A percentile compares a stretch with the other conserved stretches of the same genome.
phyloP scores from a whole-genome alignment of 257 asterid species.

The Eucommia ulmoides region DNA sequence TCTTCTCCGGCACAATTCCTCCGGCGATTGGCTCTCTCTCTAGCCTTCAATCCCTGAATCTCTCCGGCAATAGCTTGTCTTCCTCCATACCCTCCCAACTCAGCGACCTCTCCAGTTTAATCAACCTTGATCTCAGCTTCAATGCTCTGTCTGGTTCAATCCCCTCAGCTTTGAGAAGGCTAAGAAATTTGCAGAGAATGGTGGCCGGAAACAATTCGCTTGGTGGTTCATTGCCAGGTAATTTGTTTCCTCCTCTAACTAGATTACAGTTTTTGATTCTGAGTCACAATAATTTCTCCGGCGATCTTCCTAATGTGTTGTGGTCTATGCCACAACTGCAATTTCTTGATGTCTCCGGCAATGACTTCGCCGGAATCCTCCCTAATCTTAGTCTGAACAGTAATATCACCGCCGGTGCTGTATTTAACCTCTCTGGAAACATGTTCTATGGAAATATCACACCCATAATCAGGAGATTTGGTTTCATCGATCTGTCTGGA shows the following conservation, averaged over 20 bases:
- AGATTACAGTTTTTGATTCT: conserved; percentile 40
- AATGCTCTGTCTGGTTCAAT: conserved; percentile 49
- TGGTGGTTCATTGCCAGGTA: conserved; percentile 44
- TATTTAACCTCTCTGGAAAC: conserved; percentile 55
- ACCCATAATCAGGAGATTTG: conserved; percentile 35
- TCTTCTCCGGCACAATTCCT: conserved; percentile 54
- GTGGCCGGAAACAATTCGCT: conserved; percentile 35
- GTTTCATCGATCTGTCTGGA: conserved; percentile 47
- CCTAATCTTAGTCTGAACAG: conserved; percentile 27
- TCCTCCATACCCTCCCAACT: conserved; percentile 71
- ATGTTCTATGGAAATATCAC: conserved; percentile 60
- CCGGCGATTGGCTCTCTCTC: conserved; percentile 46
- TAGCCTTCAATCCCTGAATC: conserved; percentile 43
- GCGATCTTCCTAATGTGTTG: conserved; percentile 36
- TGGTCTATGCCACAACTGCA: conserved; percentile 66
- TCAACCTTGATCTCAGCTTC: conserved; percentile 72
- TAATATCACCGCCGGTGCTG: conserved; percentile 26
- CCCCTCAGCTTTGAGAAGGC: conserved; percentile 40
- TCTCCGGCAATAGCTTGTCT: conserved; percentile 61
- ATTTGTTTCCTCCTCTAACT: conserved; percentile 36
- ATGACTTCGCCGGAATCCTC: conserved; percentile 65
- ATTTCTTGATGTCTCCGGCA: conserved; percentile 53
- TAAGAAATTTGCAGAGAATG: conserved; percentile 50
- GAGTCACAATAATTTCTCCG: conserved; percentile 39
- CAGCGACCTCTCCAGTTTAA: conserved; percentile 51